Percentiles rank a stretch among this genome's conserved stretches.
These are phyloP conservation scores for Lepiota brunneoincarnata DNA, from an alignment of 768 basidiomycete genomes.

Conservation along the genomic window DNA sequence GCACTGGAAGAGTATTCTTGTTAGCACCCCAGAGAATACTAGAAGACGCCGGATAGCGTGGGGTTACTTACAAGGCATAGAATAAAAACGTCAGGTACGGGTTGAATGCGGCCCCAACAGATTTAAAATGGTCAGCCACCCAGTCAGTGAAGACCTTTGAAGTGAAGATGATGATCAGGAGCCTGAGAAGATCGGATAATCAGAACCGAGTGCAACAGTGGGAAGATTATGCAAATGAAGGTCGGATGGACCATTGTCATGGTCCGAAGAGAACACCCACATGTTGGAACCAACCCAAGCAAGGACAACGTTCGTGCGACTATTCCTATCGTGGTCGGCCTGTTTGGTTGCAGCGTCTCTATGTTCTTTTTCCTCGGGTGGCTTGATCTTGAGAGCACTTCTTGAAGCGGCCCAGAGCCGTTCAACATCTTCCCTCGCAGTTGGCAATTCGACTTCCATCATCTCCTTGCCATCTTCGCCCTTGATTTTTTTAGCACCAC, in stretches of 20 bases:
- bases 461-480: constrained; percentile 82
- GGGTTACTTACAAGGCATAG: constrained; percentile 42
- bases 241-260: constrained; percentile 3
- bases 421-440: constrained; percentile 83
- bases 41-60: background rate
- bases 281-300: constrained; percentile 86
- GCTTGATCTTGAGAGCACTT: constrained; percentile 62
- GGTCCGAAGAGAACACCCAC: constrained; percentile 34
- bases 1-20: constrained; percentile 42
- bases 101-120: constrained; percentile 64
- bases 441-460: constrained; percentile 83
- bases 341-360: constrained; percentile 88
- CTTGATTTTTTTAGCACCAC: constrained; percentile 87
- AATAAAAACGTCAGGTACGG: constrained; percentile 89
- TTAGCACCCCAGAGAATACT: constrained; percentile 6
- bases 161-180: constrained; percentile 75
- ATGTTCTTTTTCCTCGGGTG: constrained; percentile 74
- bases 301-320: constrained; percentile 81
- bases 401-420: constrained; percentile 81
- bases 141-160: constrained; percentile 74
- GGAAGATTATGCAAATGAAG: constrained; percentile 10
- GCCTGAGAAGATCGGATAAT: constrained; percentile 31
- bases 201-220: background rate
- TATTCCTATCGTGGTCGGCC: constrained; percentile 81
- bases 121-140: constrained; percentile 59